phyloP scores from a whole-genome alignment of 306 rosid genomes.

The Astragalus glycyphyllos region DNA sequence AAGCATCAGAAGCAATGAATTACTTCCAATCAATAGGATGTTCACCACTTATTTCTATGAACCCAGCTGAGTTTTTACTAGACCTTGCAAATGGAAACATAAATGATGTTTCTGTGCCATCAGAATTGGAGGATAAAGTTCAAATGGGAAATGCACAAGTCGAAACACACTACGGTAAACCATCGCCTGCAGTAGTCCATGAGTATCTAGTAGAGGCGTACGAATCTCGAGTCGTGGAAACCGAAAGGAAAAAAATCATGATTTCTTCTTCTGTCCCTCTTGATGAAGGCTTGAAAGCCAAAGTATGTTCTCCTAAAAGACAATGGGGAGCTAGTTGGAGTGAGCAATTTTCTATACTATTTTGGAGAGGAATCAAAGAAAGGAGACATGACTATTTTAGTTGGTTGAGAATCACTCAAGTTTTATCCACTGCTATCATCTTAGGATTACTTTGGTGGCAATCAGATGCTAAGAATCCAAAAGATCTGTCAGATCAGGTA shows the following conservation, averaged over 20 bases:
- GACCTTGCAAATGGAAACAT: slow-evolving; percentile 96
- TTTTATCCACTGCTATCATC: slow-evolving; percentile 88
- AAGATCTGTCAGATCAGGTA: slow-evolving; percentile 93
- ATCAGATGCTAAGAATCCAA: slow-evolving; percentile 65
- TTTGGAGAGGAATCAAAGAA: slow-evolving; percentile 88
- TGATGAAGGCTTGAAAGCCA: slow-evolving; percentile 70
- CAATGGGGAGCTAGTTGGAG: slow-evolving; percentile 94
- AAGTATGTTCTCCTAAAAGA: slow-evolving; percentile 55
- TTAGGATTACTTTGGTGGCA: slow-evolving; percentile 99
- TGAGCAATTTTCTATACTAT: slow-evolving; percentile 77
- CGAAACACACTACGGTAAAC: slow-evolving; percentile 67
- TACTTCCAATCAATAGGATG: slow-evolving; percentile 92
- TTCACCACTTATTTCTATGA: slow-evolving; percentile 90
- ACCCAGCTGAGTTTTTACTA: slow-evolving; percentile 94
- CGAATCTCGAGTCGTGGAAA: slow-evolving; percentile 75
- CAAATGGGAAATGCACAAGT: slow-evolving; percentile 66
- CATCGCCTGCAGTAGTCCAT: slow-evolving; percentile 81
- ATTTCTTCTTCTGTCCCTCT: slow-evolving; percentile 58
- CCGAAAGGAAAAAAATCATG: slow-evolving; percentile 75
- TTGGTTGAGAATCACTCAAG: slow-evolving; percentile 97
- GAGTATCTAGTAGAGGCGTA: slow-evolving; percentile 95
- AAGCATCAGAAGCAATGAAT: slow-evolving; percentile 81
- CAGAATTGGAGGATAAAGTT: slow-evolving; percentile 88
- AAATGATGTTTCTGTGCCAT: slow-evolving; percentile 85
- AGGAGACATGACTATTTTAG: slow-evolving; percentile 89